Percentiles rank a stretch among this genome's conserved stretches.
These are phyloP conservation scores for Heracleum sosnowskyi DNA, from an alignment of 129 eudicot genomes.

Conservation along the genomic window DNA sequence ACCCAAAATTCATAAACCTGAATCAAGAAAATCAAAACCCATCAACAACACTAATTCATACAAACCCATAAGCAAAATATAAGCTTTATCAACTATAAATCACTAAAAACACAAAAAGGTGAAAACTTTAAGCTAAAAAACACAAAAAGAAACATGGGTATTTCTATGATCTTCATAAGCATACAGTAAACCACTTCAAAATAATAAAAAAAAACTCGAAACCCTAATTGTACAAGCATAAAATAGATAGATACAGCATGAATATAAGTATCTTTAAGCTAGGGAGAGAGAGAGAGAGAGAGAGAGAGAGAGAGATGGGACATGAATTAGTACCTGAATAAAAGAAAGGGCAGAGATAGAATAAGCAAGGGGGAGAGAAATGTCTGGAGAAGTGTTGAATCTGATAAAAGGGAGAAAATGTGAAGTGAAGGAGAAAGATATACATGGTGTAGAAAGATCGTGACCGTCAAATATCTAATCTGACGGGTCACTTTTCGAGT, in stretches of 20 bases:
- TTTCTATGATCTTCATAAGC: neutral
- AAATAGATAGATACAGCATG: neutral
- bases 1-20: neutral
- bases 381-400: neutral
- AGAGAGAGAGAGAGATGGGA: neutral
- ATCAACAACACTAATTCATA: neutral
- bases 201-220: neutral
- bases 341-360: neutral
- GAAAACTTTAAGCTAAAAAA: neutral
- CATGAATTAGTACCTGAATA: neutral
- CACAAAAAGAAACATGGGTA: neutral
- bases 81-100: neutral
- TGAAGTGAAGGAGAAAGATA: neutral
- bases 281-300: neutral
- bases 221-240: neutral
- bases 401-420: neutral
- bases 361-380: neutral
- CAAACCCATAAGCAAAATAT: neutral
- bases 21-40: constrained; percentile 7
- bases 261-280: neutral
- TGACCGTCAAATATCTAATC: neutral
- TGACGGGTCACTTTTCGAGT: neutral
- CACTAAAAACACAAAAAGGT: neutral
- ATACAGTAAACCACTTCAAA: neutral
- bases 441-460: neutral